Conservation (phyloP, 2,329 filamentous ascomycete species). For the Clonostachys rosea region DNA sequence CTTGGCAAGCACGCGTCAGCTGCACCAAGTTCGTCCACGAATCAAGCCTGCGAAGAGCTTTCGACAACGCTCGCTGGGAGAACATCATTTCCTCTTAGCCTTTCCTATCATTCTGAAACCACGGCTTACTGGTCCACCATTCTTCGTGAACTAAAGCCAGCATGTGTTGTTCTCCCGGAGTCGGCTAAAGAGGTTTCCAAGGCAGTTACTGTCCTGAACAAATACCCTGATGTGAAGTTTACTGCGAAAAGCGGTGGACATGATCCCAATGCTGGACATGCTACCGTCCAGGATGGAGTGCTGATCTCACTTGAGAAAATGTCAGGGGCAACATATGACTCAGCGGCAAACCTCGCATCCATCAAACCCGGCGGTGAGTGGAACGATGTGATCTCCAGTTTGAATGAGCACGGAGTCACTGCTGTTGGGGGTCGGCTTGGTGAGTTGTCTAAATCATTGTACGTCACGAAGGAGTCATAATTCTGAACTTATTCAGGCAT, state of each 20-base stretch:
- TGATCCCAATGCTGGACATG: slow-evolving; percentile 24
- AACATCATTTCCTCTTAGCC: neutral
- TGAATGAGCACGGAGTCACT: slow-evolving; percentile 24
- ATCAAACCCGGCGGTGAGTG: slow-evolving; percentile 31
- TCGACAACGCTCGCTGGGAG: neutral
- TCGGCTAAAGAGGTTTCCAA: slow-evolving; percentile 22
- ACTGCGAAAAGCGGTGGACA: slow-evolving; percentile 32
- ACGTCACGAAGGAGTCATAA: neutral
- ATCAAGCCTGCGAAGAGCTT: slow-evolving; percentile 5
- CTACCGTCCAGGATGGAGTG: slow-evolving; percentile 25
- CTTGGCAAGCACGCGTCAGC: no score
- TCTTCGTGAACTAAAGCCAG: slow-evolving; percentile 20
- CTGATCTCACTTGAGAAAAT: slow-evolving; percentile 26
- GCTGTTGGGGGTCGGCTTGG: slow-evolving; percentile 21
- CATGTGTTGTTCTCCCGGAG: slow-evolving; percentile 26
- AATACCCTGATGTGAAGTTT: slow-evolving; percentile 20
- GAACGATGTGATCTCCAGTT: slow-evolving; percentile 26
- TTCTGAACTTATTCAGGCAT: slow-evolving; percentile 6
- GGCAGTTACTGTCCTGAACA: slow-evolving; percentile 20
- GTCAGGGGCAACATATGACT: slow-evolving; percentile 24
- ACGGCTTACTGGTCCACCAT: slow-evolving; percentile 23
- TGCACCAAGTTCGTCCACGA: neutral
- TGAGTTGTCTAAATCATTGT: neutral
- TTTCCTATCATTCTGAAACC: slow-evolving; percentile 1
- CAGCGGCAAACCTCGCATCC: slow-evolving; percentile 20